Evolutionary conservation across 2,329 filamentous ascomycete genomes (phyloP), one percentile per base, ranked within the genome.

Genomic region (Pseudocercospora macadamiae): DNA sequence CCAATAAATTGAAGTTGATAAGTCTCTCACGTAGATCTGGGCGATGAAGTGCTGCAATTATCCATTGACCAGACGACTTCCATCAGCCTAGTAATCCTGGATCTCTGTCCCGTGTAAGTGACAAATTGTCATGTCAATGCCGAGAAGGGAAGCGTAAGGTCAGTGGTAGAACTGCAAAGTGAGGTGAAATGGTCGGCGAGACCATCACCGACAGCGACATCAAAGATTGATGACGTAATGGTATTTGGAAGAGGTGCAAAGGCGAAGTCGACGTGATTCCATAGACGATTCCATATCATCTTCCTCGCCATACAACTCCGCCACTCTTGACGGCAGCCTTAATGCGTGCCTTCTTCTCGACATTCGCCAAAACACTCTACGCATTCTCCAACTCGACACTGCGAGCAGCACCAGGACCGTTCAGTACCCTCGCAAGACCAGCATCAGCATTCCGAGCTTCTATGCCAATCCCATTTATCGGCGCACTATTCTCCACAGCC

Each of bases 381-480:
- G 73, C 79, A 47, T 72, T 79, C 68, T 72, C 72, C 62, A 82
- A 80, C 71, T 75, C 76, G 37, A 80, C 76, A 7, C 51, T 70
- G 28, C 66, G 69, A 44, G 55, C 70, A 14, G 54, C 65, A 23
- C 59, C 68, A 30, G 61, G 58, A 28, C 60, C 64, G 4, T 61
- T 63, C 26, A 54, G 75, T 23, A 66, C 73, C 58, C 68, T 59
- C 64, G 68, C 60, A 65, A 67, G 56, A 70, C 70, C 62, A 54
- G 64, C 68, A 16, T 69, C 65, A 64, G 53, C 64, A 72, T 30
- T 73, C 68, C 66, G 75, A 69, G 68, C 75, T 65, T 67, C 89
- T 68, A 91, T 93, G 85, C 87, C 90, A 54, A 88, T 96, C 69
- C 89, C 92, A 1, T 90, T 96, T 66, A 70, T 96, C 34, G 82